These are phyloP conservation scores for Yamadazyma trypodendri DNA, from an alignment of 1,139 yeast genomes.

Conservation along the genomic window DNA sequence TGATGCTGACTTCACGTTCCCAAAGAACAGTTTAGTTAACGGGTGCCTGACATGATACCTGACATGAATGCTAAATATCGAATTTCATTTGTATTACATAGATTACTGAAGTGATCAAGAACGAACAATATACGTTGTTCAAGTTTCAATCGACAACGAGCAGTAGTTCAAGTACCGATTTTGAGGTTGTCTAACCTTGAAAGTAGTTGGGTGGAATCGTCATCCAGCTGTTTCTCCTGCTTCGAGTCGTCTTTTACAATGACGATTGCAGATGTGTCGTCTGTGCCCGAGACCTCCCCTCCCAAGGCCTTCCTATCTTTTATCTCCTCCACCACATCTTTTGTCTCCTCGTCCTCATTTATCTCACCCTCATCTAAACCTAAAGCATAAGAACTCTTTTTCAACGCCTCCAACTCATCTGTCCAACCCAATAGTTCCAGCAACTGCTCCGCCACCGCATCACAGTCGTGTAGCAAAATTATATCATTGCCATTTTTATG, in stretches of 20 bases:
- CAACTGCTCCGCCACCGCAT: slow-evolving; percentile 53
- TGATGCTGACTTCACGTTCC: slow-evolving; percentile 64
- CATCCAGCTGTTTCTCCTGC: slow-evolving; percentile 7
- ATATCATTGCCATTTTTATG: slow-evolving; percentile 57
- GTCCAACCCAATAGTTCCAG: slow-evolving; percentile 65
- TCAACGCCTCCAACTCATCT: slow-evolving; percentile 42
- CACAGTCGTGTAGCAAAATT: slow-evolving; percentile 61
- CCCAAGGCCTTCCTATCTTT: slow-evolving; percentile 6
- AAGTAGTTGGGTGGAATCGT: background rate
- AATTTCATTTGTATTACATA: slow-evolving; percentile 1
- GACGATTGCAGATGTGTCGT: no score
- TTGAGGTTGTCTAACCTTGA: slow-evolving; percentile 2
- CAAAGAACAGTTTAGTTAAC: slow-evolving; percentile 37
- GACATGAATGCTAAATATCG: no score
- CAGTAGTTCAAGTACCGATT: no score
- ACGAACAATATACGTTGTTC: background rate
- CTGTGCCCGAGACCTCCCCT: no score
- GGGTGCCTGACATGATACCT: slow-evolving; percentile 18
- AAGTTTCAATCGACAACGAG: no score
- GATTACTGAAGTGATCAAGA: background rate
- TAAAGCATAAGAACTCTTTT: slow-evolving; percentile 18
- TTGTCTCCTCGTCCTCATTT: no score
- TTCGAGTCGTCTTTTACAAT: no score
- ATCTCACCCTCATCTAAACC: slow-evolving; percentile 12
- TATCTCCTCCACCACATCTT: slow-evolving; percentile 14